Evolutionary conservation across 2,329 filamentous ascomycete genomes (phyloP), one percentile per base, ranked within the genome.

Genomic region (Sordariomycetes sp.): DNA sequence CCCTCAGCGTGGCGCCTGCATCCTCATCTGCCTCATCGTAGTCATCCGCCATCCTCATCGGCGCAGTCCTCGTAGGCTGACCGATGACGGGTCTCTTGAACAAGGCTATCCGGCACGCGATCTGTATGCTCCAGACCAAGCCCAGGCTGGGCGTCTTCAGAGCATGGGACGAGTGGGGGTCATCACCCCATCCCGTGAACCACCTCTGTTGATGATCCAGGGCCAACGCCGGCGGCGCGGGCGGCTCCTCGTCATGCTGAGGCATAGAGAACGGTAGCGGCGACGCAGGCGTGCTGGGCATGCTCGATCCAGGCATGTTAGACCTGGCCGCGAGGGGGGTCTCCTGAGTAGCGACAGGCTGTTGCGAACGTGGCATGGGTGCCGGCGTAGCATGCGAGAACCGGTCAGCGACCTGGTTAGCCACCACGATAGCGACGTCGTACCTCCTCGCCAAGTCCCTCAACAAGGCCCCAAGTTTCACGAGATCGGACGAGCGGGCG

Each of bases 101-200:
- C 33, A 96, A 63, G 1, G 83, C 86, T 39, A 96, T 75, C 9
- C 90, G 81, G 46, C 79, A 80, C 2, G 85, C 77, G 32, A 95
- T 77, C 62, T 95, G 88, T 20, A 87, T 90, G 3, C 86, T 79
- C 90, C 90, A 96, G 9, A 93, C 82, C 7, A 94, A 68, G 1
- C 90, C 90, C 17, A 96, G 61, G 6, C 84, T 84, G 0, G 90
- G 90, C 0, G 85, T 94, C 59, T 95, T 96, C 36, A 82, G 59
- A 8, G 58, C 47, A 32, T 63, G 54, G 10, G 59, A 49, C 15
- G 61, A 55, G 18, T 58, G 47, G 12, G 69, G 62, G 36, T 78
- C 68, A 54, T 94, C 85, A 16, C 90, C 87, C 90, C 92, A 95
- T 42, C 92, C 88, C 4, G 88, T 93, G 59, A 95, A 94, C 75